phyloP scores from a whole-genome alignment of 345 rosid species.

The Psidium friedrichsthalianum region DNA sequence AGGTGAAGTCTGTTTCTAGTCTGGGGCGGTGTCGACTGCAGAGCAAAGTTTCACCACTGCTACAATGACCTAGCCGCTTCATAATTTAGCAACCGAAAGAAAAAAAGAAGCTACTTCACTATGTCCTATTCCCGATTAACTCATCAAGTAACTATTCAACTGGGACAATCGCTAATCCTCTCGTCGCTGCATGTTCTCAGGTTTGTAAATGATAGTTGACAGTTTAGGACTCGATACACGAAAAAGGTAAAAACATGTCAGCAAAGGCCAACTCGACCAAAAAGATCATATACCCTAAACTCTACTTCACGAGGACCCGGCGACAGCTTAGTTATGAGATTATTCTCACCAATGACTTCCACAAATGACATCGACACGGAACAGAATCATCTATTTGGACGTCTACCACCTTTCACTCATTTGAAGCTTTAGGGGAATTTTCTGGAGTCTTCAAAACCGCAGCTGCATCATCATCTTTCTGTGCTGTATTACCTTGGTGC shows the following conservation, averaged over 20 bases:
- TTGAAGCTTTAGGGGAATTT: conserved; percentile 60
- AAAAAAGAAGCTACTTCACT: neutral
- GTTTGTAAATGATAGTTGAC: neutral
- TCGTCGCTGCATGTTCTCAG: neutral
- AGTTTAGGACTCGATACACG: neutral
- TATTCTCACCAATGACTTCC: neutral
- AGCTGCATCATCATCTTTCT: neutral
- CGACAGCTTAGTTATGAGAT: neutral
- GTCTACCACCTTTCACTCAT: conserved; percentile 16
- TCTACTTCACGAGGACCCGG: neutral
- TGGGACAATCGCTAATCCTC: neutral
- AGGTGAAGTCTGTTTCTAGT: neutral
- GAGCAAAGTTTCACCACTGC: neutral
- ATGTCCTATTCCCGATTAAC: neutral
- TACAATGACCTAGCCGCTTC: neutral
- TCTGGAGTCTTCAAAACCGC: conserved; percentile 64
- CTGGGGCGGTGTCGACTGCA: too few relatives aligned
- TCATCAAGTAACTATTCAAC: neutral
- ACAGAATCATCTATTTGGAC: neutral
- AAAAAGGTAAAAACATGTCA: neutral
- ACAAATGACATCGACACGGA: neutral
- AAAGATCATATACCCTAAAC: neutral
- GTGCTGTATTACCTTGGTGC: conserved; percentile 35
- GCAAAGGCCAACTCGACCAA: neutral
- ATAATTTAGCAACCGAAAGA: neutral